Evolutionary conservation across 495 filamentous ascomycete species (phyloP).

Genomic region (Neurospora terricola): DNA sequence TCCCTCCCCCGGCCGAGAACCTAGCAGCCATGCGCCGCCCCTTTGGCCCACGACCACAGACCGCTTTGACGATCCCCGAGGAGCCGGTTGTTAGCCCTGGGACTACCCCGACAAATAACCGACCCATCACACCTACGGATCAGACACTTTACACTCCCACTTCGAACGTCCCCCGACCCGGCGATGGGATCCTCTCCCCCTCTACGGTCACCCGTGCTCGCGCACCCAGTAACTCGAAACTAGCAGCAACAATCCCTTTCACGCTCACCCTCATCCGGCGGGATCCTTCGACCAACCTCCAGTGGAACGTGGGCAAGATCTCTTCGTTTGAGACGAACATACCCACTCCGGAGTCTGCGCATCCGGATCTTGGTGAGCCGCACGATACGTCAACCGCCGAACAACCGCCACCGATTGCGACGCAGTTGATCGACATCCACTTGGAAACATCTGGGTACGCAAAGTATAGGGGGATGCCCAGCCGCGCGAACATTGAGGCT

Average conservation of each 20-base stretch:
- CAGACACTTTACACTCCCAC: neutral
- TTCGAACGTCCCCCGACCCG: neutral
- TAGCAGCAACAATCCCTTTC: slow-evolving; percentile 24
- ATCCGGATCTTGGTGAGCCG: slow-evolving; percentile 16
- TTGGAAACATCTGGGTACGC: slow-evolving; percentile 39
- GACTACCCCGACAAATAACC: neutral
- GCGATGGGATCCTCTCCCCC: neutral
- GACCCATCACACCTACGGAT: slow-evolving; percentile 9
- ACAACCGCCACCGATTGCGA: slow-evolving; percentile 8
- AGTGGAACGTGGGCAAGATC: slow-evolving; percentile 85
- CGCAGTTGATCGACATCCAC: slow-evolving; percentile 33
- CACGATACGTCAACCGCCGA: slow-evolving; percentile 44
- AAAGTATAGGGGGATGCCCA: slow-evolving; percentile 39
- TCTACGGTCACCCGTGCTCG: slow-evolving; percentile 11
- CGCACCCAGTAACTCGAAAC: slow-evolving; percentile 2
- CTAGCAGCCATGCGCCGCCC: neutral
- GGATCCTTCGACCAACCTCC: slow-evolving; percentile 64
- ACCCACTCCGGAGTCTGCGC: slow-evolving; percentile 16
- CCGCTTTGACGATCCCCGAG: neutral
- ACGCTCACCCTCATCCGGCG: slow-evolving; percentile 84
- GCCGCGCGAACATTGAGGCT: slow-evolving; percentile 21
- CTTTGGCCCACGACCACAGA: slow-evolving; percentile 3
- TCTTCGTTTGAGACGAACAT: slow-evolving; percentile 38
- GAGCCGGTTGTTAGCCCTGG: neutral
- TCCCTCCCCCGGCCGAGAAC: neutral